phyloP scores from a whole-genome alignment of 1,284 basidiomycete genomes.

The Marasmius sp. region DNA sequence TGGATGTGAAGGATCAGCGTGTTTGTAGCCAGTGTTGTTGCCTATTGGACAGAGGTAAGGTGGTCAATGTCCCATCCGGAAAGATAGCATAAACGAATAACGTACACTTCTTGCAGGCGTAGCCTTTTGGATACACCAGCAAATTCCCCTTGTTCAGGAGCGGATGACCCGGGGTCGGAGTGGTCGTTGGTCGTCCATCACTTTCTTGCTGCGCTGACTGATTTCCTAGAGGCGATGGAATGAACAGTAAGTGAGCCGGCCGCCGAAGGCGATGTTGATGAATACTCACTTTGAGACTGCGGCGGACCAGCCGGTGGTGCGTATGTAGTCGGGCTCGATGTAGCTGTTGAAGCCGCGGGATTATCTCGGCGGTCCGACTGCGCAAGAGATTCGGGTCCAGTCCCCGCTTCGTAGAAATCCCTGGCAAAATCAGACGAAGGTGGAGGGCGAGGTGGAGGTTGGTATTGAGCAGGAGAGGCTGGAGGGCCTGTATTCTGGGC shows the following conservation, averaged over 20 bases:
- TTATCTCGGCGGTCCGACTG: background rate
- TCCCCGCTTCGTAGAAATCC: slow-evolving; percentile 53
- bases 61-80: background rate
- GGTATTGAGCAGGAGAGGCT: slow-evolving; percentile 10
- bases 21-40: slow-evolving; percentile 70
- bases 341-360: background rate
- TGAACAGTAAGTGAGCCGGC: background rate
- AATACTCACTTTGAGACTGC: slow-evolving; percentile 21
- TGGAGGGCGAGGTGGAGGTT: slow-evolving; percentile 8
- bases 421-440: slow-evolving; percentile 40
- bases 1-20: slow-evolving; percentile 61
- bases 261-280: slow-evolving; percentile 22
- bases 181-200: slow-evolving; percentile 60
- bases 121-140: slow-evolving; percentile 65
- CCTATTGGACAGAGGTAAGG: slow-evolving; percentile 38
- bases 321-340: slow-evolving; percentile 8
- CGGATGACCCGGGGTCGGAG: slow-evolving; percentile 64
- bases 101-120: slow-evolving; percentile 65
- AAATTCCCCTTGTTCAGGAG: slow-evolving; percentile 57
- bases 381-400: slow-evolving; percentile 15
- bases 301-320: slow-evolving; percentile 23
- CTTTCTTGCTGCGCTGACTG: slow-evolving; percentile 20
- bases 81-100: slow-evolving; percentile 12
- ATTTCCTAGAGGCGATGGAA: background rate
- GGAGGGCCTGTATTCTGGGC: slow-evolving; percentile 10